Conservation (phyloP, 148 eudicot species). For the Beta vulgaris region DNA sequence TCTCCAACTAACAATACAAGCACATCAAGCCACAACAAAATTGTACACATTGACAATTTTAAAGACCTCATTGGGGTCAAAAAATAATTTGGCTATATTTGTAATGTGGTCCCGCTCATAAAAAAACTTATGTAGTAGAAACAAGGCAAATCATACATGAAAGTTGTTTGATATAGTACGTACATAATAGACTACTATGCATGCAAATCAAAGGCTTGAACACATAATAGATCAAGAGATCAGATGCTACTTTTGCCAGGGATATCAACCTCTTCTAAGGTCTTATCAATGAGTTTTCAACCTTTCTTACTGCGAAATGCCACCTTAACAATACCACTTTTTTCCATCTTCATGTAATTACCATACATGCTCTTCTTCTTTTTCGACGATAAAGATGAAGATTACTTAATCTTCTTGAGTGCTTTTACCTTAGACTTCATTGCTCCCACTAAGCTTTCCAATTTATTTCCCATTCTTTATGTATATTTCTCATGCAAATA, state of each 20-base stretch:
- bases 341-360: constrained; percentile 11
- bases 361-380: not conserved
- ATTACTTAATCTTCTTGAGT: not conserved
- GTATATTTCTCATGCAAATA: too few species aligned
- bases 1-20: too few species aligned
- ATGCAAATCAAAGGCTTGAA: too few species aligned
- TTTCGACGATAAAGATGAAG: not conserved
- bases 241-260: not conserved
- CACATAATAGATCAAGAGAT: not conserved
- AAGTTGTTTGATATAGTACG: too few species aligned
- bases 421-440: not conserved
- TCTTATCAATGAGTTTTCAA: not conserved
- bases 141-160: too few species aligned
- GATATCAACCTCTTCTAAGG: not conserved
- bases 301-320: constrained; percentile 10
- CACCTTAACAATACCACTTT: constrained; percentile 12
- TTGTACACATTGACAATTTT: too few species aligned
- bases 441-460: not conserved
- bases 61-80: too few species aligned
- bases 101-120: too few species aligned
- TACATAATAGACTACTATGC: too few species aligned
- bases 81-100: too few species aligned
- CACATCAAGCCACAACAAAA: too few species aligned
- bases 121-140: too few species aligned
- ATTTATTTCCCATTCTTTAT: not conserved